Conservation (phyloP, 2,329 filamentous ascomycete genomes). For the Penicillium frequentans region DNA sequence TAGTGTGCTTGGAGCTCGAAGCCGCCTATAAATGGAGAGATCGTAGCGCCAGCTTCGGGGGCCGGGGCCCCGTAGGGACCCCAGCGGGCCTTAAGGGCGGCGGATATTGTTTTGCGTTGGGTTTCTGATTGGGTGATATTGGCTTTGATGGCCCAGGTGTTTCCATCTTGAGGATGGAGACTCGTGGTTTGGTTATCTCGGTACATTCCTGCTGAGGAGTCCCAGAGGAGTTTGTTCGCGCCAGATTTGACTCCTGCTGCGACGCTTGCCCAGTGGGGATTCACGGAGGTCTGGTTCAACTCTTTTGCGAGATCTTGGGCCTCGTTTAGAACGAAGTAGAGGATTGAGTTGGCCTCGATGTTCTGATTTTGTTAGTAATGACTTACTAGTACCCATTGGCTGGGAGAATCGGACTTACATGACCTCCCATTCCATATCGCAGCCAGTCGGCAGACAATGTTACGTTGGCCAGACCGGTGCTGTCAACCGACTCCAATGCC, state of each 20-base stretch:
- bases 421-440: conserved; percentile 52
- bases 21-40: conserved; percentile 44
- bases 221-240: conserved; percentile 30
- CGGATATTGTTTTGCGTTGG: conserved; percentile 33
- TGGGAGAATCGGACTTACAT: conserved; percentile 28
- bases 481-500: conserved; percentile 44
- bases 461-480: conserved; percentile 48
- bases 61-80: conserved; percentile 48
- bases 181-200: conserved; percentile 31
- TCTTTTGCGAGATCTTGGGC: conserved; percentile 21
- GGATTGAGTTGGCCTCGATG: conserved; percentile 45
- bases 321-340: conserved; percentile 37
- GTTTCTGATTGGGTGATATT: conserved; percentile 27
- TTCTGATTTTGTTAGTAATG: conserved; percentile 9
- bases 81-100: conserved; percentile 44
- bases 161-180: conserved; percentile 36
- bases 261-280: conserved; percentile 17
- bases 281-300: conserved; percentile 18
- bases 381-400: background rate
- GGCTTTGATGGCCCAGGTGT: conserved; percentile 40
- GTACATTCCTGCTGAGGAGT: conserved; percentile 22
- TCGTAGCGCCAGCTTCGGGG: conserved; percentile 40
- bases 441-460: conserved; percentile 50
- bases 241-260: conserved; percentile 23
- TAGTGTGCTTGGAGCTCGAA: conserved; percentile 49